Conservation (phyloP, 2,329 filamentous ascomycete genomes). For the Zarea fungicola region DNA sequence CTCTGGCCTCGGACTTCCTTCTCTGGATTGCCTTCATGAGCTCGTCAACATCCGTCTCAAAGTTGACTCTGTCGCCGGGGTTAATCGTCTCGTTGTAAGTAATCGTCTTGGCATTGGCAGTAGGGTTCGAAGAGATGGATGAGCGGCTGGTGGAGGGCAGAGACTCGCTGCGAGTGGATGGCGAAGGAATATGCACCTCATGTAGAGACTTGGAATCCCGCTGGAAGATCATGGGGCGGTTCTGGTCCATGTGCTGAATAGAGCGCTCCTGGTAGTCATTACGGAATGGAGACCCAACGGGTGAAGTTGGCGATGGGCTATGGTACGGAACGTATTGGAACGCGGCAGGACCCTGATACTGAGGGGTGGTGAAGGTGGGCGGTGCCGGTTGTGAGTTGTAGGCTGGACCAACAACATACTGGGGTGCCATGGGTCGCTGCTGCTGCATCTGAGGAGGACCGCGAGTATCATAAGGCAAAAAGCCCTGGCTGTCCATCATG, state of each 20-base stretch:
- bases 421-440: slow-evolving; percentile 35
- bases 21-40: slow-evolving; percentile 85
- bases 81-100: slow-evolving; percentile 42
- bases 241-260: slow-evolving; percentile 18
- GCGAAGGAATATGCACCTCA: slow-evolving; percentile 29
- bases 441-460: slow-evolving; percentile 35
- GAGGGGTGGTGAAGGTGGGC: slow-evolving; percentile 35
- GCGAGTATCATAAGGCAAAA: slow-evolving; percentile 47
- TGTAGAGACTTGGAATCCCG: slow-evolving; percentile 25
- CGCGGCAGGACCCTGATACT: slow-evolving; percentile 37
- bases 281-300: slow-evolving; percentile 30
- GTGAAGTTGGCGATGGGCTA: slow-evolving; percentile 29
- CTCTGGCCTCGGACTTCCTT: slow-evolving; percentile 42
- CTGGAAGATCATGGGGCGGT: slow-evolving; percentile 21
- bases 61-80: slow-evolving; percentile 51
- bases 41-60: slow-evolving; percentile 78
- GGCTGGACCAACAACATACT: slow-evolving; percentile 41
- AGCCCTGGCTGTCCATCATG: slow-evolving; percentile 42
- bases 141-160: slow-evolving; percentile 21
- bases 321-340: slow-evolving; percentile 42
- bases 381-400: slow-evolving; percentile 37
- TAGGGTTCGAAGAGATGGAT: slow-evolving; percentile 22
- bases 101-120: slow-evolving; percentile 35
- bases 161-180: slow-evolving; percentile 27
- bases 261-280: slow-evolving; percentile 28